Evolutionary conservation across 768 basidiomycete genomes (phyloP).

Genomic region (Leccinum rimulosum): DNA sequence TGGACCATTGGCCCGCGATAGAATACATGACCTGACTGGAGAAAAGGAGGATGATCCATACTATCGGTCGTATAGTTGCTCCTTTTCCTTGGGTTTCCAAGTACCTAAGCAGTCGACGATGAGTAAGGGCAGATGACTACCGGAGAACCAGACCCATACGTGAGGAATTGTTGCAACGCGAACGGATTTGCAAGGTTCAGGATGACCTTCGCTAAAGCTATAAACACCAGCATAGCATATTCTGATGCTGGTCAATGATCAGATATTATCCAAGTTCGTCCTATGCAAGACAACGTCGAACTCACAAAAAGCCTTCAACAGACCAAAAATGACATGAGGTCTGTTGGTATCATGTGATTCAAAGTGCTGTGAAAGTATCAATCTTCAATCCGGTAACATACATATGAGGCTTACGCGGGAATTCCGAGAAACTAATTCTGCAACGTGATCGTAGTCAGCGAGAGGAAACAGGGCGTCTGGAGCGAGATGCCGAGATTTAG

Average conservation of each 20-base stretch:
- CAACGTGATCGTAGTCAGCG: slow-evolving; percentile 44
- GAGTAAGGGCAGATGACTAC: background rate
- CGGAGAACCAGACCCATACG: background rate
- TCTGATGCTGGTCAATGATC: background rate
- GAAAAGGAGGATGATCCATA: slow-evolving; percentile 60
- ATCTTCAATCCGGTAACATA: background rate
- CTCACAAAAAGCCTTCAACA: slow-evolving; percentile 7
- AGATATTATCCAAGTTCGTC: background rate
- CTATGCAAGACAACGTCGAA: background rate
- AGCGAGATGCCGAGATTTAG: slow-evolving; percentile 40
- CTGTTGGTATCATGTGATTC: background rate
- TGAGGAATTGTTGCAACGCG: slow-evolving; percentile 8
- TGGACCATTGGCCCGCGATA: slow-evolving; percentile 51
- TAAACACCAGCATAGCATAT: background rate
- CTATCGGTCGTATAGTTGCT: slow-evolving; percentile 56
- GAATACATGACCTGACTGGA: slow-evolving; percentile 43
- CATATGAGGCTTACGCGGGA: slow-evolving; percentile 25
- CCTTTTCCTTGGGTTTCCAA: slow-evolving; percentile 52
- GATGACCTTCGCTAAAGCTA: slow-evolving; percentile 1
- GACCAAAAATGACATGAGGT: slow-evolving; percentile 1
- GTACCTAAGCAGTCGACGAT: slow-evolving; percentile 37
- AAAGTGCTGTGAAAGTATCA: background rate
- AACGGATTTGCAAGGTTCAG: slow-evolving; percentile 4
- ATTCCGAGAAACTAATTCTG: slow-evolving; percentile 29
- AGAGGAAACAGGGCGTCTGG: slow-evolving; percentile 44